Evolutionary conservation across 495 filamentous ascomycete species (phyloP).

Genomic region (Penicillium desertorum): DNA sequence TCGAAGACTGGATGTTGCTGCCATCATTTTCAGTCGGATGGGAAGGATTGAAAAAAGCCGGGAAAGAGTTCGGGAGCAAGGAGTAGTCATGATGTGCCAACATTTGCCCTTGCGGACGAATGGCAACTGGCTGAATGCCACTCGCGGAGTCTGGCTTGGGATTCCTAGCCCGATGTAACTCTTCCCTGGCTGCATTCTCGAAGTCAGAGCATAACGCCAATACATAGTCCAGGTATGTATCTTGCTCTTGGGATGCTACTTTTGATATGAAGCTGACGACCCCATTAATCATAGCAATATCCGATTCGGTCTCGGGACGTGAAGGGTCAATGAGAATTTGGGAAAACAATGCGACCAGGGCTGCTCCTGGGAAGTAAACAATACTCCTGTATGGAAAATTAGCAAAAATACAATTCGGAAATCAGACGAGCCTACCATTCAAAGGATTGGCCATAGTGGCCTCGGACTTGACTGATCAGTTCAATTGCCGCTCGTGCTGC

Average conservation of each 20-base stretch:
- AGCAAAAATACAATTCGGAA: neutral
- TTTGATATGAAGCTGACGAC: constrained; percentile 10
- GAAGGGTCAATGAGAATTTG: constrained; percentile 10
- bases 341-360: constrained; percentile 16
- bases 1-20: neutral
- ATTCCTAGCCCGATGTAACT: neutral
- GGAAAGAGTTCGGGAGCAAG: neutral
- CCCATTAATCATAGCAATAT: constrained; percentile 12
- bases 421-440: constrained; percentile 12
- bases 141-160: neutral
- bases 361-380: constrained; percentile 23
- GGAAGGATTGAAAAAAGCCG: neutral
- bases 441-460: constrained; percentile 8
- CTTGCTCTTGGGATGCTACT: constrained; percentile 20
- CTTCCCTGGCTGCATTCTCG: constrained; percentile 11
- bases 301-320: constrained; percentile 5
- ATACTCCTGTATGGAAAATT: constrained; percentile 17
- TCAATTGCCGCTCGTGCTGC: constrained; percentile 20
- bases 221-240: constrained; percentile 25
- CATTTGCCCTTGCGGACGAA: neutral
- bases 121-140: neutral
- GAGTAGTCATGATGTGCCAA: neutral
- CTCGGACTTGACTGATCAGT: constrained; percentile 5
- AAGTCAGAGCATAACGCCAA: constrained; percentile 19
- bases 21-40: neutral